A percentile compares a stretch with the other conserved stretches of the same genome.
Conservation (phyloP, 805 yeast species). For the Candida caryicola region DNA sequence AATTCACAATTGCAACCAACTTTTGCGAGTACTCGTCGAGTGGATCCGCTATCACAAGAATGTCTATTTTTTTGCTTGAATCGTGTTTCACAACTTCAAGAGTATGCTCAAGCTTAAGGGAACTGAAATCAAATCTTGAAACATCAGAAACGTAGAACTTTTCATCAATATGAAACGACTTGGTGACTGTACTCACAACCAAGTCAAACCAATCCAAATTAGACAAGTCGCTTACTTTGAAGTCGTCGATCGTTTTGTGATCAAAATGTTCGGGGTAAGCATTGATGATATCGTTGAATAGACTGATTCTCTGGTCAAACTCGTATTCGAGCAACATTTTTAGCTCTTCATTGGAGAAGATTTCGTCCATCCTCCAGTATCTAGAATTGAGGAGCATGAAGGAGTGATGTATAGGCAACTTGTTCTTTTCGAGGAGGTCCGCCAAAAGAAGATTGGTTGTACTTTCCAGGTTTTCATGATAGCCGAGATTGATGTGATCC, state of each 20-base stretch:
- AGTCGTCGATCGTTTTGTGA: slow-evolving; percentile 15
- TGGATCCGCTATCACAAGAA: slow-evolving; percentile 70
- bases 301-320: slow-evolving; percentile 39
- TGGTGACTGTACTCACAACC: slow-evolving; percentile 41
- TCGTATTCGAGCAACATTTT: slow-evolving; percentile 47
- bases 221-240: slow-evolving; percentile 16
- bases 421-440: slow-evolving; percentile 25
- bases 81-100: slow-evolving; percentile 16
- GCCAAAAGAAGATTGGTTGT: slow-evolving; percentile 7
- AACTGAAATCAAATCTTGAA: slow-evolving; percentile 46
- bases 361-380: slow-evolving; percentile 32
- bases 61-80: slow-evolving; percentile 43
- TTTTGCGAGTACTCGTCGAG: slow-evolving; percentile 66
- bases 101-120: slow-evolving; percentile 26
- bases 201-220: slow-evolving; percentile 46
- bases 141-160: slow-evolving; percentile 39
- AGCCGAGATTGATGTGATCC: slow-evolving; percentile 1
- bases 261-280: slow-evolving; percentile 27
- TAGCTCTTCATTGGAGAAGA: slow-evolving; percentile 26
- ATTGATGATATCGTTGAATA: slow-evolving; percentile 25
- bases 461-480: slow-evolving; percentile 1
- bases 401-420: slow-evolving; percentile 31
- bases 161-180: slow-evolving; percentile 43
- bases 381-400: slow-evolving; percentile 57
- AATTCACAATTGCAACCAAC: slow-evolving; percentile 43